Base-by-base conservation (phyloP, 805 yeast species). In the Myxozyma sirexii region DNA sequence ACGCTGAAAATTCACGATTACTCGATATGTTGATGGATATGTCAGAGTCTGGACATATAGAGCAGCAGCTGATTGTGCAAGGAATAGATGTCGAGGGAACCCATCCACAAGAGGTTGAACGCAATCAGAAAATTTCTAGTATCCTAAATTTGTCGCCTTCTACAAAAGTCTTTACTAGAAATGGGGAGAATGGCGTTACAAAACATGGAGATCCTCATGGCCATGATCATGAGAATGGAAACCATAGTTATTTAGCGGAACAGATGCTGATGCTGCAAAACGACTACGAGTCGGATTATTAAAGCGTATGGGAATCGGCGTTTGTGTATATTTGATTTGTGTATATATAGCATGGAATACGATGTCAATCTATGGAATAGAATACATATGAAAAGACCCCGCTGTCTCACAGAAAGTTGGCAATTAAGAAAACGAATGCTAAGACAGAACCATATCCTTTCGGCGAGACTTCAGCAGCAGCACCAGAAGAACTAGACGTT, bases 1-100 rank as follows among this genome's bases (percentile, higher is more conserved):
- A 58, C 47, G 57, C 55, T 1, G 63, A 63, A 26, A 64, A 63
- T 37, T 44, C 60, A 2, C 47, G 60, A 37, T 39, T 64, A 45
- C 44, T 64, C 37, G 67, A 64, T 17, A 50, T 56, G 47, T 39
- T 64, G 23, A 29, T 59, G 12, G 67, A 64, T 33, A 31, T 64
- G 12, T 46, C 62, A n/a, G 52, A 43, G 39, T 44, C 65, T n/a
- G 47, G 54, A 13, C 65, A 58, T 33, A n/a, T 61, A 6, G 43
- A 56, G 5, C 41, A 23, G 24, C 38, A 24, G 23, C 43, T 59
- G 8, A 39, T 12, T 4, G 44, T 59, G n/a, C 35, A 15, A 5
- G 62, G 62, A 10, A 31, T 59, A 10, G 54, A 41, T 13, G 59
- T 41, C n/a, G 53, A 29, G 15, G 59, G 46, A 10, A 26, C 24